phyloP scores from a whole-genome alignment of 306 rosid species.

The Vigna hirtella region DNA sequence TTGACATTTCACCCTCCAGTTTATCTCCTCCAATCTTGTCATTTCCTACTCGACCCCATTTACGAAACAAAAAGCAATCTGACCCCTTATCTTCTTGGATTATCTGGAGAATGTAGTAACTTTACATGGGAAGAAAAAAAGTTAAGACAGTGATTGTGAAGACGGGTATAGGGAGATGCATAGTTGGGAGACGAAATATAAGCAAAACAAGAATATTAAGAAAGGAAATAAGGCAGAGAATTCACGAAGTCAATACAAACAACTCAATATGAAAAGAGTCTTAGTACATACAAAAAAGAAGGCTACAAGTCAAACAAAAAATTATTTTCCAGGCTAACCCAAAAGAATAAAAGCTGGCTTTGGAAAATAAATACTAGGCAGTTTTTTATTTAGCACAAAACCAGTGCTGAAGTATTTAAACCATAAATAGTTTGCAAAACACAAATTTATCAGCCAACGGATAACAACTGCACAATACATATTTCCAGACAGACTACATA shows the following conservation, averaged over 20 bases:
- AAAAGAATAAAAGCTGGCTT: neutral
- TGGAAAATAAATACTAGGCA: neutral
- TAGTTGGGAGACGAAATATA: neutral
- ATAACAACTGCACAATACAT: slow-evolving; percentile 5
- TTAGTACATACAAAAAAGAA: neutral
- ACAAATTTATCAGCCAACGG: neutral
- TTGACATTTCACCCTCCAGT: slow-evolving; percentile 78
- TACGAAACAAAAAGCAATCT: slow-evolving; percentile 84
- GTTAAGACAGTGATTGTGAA: slow-evolving; percentile 38
- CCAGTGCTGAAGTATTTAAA: neutral
- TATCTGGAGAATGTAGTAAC: slow-evolving; percentile 92
- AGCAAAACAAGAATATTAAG: slow-evolving; percentile 5
- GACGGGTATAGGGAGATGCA: neutral
- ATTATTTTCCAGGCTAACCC: neutral
- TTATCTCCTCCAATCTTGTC: slow-evolving; percentile 88
- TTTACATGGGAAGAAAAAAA: slow-evolving; percentile 43
- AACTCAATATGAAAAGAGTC: neutral
- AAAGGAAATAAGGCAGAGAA: slow-evolving; percentile 2
- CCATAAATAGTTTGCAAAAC: neutral
- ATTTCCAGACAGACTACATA: neutral
- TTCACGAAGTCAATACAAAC: neutral
- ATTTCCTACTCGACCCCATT: slow-evolving; percentile 99
- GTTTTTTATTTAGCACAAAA: slow-evolving; percentile 1
- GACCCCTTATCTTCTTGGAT: slow-evolving; percentile 88
- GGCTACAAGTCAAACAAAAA: neutral